phyloP scores from a whole-genome alignment of 1,284 basidiomycete species.

The Puccinia brachypodii region DNA sequence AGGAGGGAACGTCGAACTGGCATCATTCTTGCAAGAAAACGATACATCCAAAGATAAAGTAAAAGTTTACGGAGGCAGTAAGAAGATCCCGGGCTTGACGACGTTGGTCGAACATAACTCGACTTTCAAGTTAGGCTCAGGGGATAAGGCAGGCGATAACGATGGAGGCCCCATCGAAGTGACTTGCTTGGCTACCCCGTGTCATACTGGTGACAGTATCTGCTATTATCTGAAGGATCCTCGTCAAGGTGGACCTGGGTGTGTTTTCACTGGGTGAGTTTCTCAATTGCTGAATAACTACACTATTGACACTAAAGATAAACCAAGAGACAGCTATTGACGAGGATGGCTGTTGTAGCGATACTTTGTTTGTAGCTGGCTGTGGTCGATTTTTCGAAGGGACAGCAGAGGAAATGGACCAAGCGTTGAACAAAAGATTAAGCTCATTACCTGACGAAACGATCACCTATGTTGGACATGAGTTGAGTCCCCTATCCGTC shows the following conservation, averaged over 20 bases:
- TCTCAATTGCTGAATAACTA: neutral
- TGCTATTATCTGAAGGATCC: conserved; percentile 76
- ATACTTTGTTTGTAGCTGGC: conserved; percentile 90
- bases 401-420: conserved; percentile 77
- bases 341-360: conserved; percentile 58
- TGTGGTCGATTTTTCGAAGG: conserved; percentile 99
- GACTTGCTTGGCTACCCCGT: conserved; percentile 73
- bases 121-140: conserved; percentile 67
- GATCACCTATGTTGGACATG: conserved; percentile 85
- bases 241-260: conserved; percentile 63
- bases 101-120: conserved; percentile 75
- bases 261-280: conserved; percentile 82
- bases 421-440: conserved; percentile 69
- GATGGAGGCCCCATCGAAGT: conserved; percentile 64
- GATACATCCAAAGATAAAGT: conserved; percentile 63
- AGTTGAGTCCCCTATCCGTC: conserved; percentile 69
- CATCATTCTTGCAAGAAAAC: conserved; percentile 50
- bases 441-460: conserved; percentile 74
- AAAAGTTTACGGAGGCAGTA: conserved; percentile 81
- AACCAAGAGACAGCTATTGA: neutral
- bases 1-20: conserved; percentile 73
- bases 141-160: conserved; percentile 58
- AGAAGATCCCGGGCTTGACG: conserved; percentile 69
- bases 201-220: conserved; percentile 95
- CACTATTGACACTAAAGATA: neutral